Evolutionary conservation across 352 stramenopile species (phyloP).

Genomic region (Salisapilia sapeloensis): DNA sequence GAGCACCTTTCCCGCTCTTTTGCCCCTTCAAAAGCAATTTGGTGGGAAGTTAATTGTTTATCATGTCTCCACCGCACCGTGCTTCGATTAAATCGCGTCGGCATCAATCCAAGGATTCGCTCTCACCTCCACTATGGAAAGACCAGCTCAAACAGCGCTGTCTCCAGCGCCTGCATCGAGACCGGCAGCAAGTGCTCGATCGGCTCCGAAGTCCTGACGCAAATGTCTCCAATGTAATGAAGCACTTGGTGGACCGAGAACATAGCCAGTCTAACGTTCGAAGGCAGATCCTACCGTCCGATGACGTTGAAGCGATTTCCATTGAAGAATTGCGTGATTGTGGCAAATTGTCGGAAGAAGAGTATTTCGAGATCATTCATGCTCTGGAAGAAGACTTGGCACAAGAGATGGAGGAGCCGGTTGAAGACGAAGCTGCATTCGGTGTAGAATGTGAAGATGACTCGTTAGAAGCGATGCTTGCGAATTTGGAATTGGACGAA

Average conservation of each 20-base stretch:
- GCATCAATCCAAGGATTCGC: slow-evolving; percentile 11
- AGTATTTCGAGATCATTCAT: slow-evolving; percentile 64
- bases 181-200: slow-evolving; percentile 36
- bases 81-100: too few relatives aligned
- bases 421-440: slow-evolving; percentile 21
- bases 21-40: too few relatives aligned
- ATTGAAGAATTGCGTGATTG: slow-evolving; percentile 45
- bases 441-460: slow-evolving; percentile 56
- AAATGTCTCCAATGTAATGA: slow-evolving; percentile 48
- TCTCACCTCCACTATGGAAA: slow-evolving; percentile 60
- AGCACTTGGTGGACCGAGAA: slow-evolving; percentile 29
- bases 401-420: slow-evolving; percentile 20
- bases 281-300: background rate
- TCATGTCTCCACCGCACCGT: too few relatives aligned
- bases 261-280: slow-evolving; percentile 4
- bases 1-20: too few relatives aligned
- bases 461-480: slow-evolving; percentile 51
- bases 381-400: slow-evolving; percentile 47
- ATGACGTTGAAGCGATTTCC: slow-evolving; percentile 3
- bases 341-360: slow-evolving; percentile 37
- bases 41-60: too few relatives aligned
- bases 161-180: slow-evolving; percentile 42
- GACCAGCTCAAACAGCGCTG: slow-evolving; percentile 57
- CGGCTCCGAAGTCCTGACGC: slow-evolving; percentile 37
- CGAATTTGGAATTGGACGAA: slow-evolving; percentile 30